phyloP scores from a whole-genome alignment of 495 filamentous ascomycete genomes.

The Neurospora africana region DNA sequence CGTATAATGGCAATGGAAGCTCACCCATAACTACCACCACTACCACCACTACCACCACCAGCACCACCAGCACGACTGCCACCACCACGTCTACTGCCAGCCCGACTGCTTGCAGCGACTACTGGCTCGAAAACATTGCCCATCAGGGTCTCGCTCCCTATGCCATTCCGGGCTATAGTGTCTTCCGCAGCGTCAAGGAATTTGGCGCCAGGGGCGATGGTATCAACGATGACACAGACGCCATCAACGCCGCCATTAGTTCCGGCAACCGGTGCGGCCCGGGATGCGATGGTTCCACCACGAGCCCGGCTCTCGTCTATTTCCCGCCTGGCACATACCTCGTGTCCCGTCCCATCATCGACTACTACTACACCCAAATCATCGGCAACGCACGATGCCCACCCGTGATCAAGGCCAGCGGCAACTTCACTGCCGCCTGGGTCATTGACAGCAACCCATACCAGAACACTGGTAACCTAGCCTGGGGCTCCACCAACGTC shows the following conservation, averaged over 20 bases:
- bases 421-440: conserved; percentile 46
- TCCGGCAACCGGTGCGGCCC: conserved; percentile 65
- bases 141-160: conserved; percentile 39
- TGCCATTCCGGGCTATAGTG: conserved; percentile 31
- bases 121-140: conserved; percentile 38
- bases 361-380: conserved; percentile 56
- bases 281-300: conserved; percentile 66
- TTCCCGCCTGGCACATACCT: conserved; percentile 69
- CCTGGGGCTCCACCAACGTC: conserved; percentile 50
- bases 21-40: conserved; percentile 1
- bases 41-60: background rate
- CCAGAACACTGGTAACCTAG: conserved; percentile 14
- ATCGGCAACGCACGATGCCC: conserved; percentile 59
- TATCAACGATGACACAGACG: conserved; percentile 68
- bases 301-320: conserved; percentile 61
- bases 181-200: conserved; percentile 50
- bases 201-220: conserved; percentile 52
- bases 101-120: conserved; percentile 19
- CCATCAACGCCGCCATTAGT: conserved; percentile 72
- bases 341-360: conserved; percentile 52
- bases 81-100: conserved; percentile 5
- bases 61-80: conserved; percentile 2
- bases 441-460: conserved; percentile 54
- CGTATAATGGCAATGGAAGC: conserved; percentile 1
- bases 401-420: conserved; percentile 53